These are phyloP conservation scores for Suillus alpinus DNA, from an alignment of 768 basidiomycete genomes.

Conservation along the genomic window DNA sequence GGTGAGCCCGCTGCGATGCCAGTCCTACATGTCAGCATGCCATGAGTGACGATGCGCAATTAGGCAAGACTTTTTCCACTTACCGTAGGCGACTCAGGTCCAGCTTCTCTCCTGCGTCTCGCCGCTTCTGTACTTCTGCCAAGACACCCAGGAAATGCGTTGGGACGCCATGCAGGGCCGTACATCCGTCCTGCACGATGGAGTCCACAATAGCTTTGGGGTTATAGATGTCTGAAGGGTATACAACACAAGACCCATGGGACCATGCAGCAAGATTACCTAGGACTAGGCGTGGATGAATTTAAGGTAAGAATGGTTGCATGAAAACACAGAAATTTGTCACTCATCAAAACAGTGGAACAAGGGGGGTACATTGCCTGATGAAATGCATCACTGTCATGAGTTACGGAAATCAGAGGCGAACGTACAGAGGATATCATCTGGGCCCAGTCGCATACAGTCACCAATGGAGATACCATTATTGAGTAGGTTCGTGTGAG, in stretches of 20 bases:
- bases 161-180: conserved; percentile 80
- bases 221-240: conserved; percentile 64
- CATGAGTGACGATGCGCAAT: neutral
- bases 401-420: neutral
- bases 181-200: conserved; percentile 65
- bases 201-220: conserved; percentile 69
- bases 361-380: conserved; percentile 80
- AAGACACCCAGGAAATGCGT: conserved; percentile 82
- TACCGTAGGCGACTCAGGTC: conserved; percentile 59
- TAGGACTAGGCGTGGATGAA: conserved; percentile 62
- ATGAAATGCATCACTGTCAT: conserved; percentile 4
- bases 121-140: conserved; percentile 58
- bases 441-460: conserved; percentile 64
- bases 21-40: conserved; percentile 45
- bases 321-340: conserved; percentile 2
- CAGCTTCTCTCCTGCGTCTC: conserved; percentile 40
- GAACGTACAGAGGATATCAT: conserved; percentile 66
- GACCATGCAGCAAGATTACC: conserved; percentile 80
- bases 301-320: conserved; percentile 9
- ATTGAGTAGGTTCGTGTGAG: conserved; percentile 77
- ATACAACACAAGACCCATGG: conserved; percentile 72
- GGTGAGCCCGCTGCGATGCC: conserved; percentile 82
- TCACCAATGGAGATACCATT: conserved; percentile 70
- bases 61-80: conserved; percentile 5
- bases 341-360: conserved; percentile 91